Base-by-base conservation (phyloP, 371 early-diverging fungal genomes). In the Cokeromyces recurvatus region DNA sequence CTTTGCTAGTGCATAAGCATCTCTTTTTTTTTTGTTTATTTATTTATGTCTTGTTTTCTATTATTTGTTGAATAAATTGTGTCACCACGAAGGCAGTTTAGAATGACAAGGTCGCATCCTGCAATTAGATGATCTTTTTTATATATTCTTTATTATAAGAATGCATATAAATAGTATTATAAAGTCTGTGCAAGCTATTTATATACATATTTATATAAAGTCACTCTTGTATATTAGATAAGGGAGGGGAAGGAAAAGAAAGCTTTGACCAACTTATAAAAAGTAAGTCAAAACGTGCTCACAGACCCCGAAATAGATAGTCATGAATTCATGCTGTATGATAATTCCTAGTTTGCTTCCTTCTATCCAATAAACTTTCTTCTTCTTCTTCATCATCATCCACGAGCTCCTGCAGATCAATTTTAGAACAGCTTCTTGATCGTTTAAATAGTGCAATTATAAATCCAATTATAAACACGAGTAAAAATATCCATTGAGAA, bases 401-500 rank as follows among this genome's bases (percentile, higher is more conserved):
- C 17, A 56, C 46, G 32, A 51, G 46, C 20, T 55, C 60, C 21
- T 55, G 53, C 22, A 55, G 45, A 40, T 60, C 60, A 16, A 48
- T 50, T 21, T 60, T 57, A 7, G 53, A 49, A 42, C 53, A 59
- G 31, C 55, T 54, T 43, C 60, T 39, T 10, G 57, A 57, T 9
- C 51, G 27, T 17, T 46, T 53, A n/a, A 55, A 55, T n/a, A 59
- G 17, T 8, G 43, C 27, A 8, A 42, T 23, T 32, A 67, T 62
- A 25, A 78, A 55, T 1, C 68, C 73, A 24, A 62, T 38, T 7
- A 61, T 3, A 58, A 79, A 72, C 1, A 67, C 49, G 20, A 54
- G 56, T 39, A 81, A 42, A 50, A 83, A 79, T n/a, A 66, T 62
- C 74, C 74, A 78, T 32, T 81, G 78, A 10, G 62, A 53, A 47